Base-by-base conservation (phyloP, 2,329 filamentous ascomycete genomes). In the Simplicillium aogashimaense region DNA sequence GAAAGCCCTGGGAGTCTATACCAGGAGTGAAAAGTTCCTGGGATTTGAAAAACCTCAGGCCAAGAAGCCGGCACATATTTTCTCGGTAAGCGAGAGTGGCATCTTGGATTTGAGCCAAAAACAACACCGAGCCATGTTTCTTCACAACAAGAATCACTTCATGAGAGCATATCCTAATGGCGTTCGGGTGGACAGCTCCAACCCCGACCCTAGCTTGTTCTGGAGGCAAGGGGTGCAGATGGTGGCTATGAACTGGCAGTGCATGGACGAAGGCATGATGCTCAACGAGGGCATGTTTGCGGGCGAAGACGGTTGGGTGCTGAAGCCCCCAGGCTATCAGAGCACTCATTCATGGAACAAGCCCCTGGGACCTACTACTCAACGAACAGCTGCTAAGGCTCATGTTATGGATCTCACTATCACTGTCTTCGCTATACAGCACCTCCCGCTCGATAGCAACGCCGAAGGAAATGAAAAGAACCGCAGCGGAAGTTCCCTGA, bases 271-370 rank as follows among this genome's bases (percentile, higher is more conserved):
- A 42, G 86, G 86, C 34, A 94, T 95, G 76, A 94, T 97, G 70
- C 76, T 98, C 56, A 97, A 97, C 55, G 84, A 94, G 53, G 92
- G 85, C 56, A 97, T 98, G 92, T 98, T 97, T 58, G 86, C 87
- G 29, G 85, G 79, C 9, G 83, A 85, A 38, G 67, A 76, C 33
- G 89, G 90, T 32, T 95, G 86, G 85, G 78, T 89, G 3, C 69
- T 92, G 45, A 95, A 95, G 61, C 88, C 89, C 1, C 58, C 71
- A 28, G 82, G 82, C 13, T 92, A 88, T 57, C 81, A 78, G 43
- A 69, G 66, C 47, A 55, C 61, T 14, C 61, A 66, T 43, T 25
- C 20, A 25, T 25, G 20, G 20, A 25, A 9, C 20, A 25, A 25
- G 9, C 20, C 20, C 20, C 9, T 25, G 66, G 57, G 46, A 42